These are phyloP conservation scores for Diplodia mutila DNA, from an alignment of 2,329 filamentous ascomycete genomes.

Conservation along the genomic window DNA sequence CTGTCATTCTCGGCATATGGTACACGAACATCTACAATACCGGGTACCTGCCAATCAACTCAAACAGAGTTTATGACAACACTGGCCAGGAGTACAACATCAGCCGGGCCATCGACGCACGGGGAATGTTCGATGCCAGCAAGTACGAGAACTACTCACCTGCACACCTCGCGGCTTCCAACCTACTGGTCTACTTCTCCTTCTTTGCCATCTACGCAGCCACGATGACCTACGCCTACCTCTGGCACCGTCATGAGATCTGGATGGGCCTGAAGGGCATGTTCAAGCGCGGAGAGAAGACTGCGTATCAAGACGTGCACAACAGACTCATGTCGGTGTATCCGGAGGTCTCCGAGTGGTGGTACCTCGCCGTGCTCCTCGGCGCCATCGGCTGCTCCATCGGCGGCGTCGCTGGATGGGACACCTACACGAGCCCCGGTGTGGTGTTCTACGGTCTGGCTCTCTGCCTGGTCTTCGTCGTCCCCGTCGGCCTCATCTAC, in stretches of 20 bases:
- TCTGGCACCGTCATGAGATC: slow-evolving; percentile 41
- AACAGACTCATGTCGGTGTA: slow-evolving; percentile 40
- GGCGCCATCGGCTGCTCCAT: slow-evolving; percentile 52
- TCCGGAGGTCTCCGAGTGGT: slow-evolving; percentile 40
- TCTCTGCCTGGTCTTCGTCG: slow-evolving; percentile 56
- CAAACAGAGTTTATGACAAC: slow-evolving; percentile 41
- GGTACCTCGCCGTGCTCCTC: slow-evolving; percentile 57
- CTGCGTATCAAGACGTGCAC: slow-evolving; percentile 37
- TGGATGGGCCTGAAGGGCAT: background rate
- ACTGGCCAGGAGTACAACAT: slow-evolving; percentile 41
- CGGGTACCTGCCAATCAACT: slow-evolving; percentile 43
- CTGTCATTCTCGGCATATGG: slow-evolving; percentile 37
- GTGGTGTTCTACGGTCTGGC: slow-evolving; percentile 58
- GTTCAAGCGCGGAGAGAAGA: background rate
- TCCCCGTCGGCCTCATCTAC: slow-evolving; percentile 58
- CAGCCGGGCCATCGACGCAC: slow-evolving; percentile 35
- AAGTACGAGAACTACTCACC: slow-evolving; percentile 43
- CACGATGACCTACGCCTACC: slow-evolving; percentile 40
- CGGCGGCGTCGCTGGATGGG: slow-evolving; percentile 53
- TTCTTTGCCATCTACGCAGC: slow-evolving; percentile 44
- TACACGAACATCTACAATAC: slow-evolving; percentile 39
- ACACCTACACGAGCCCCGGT: slow-evolving; percentile 56
- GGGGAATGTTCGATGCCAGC: slow-evolving; percentile 34
- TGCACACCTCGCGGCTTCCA: slow-evolving; percentile 42
- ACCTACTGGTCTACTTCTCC: slow-evolving; percentile 42